Evolutionary conservation across 352 stramenopile species (phyloP), one percentile per base, ranked within the genome.

Genomic region (Salisapilia sapeloensis): DNA sequence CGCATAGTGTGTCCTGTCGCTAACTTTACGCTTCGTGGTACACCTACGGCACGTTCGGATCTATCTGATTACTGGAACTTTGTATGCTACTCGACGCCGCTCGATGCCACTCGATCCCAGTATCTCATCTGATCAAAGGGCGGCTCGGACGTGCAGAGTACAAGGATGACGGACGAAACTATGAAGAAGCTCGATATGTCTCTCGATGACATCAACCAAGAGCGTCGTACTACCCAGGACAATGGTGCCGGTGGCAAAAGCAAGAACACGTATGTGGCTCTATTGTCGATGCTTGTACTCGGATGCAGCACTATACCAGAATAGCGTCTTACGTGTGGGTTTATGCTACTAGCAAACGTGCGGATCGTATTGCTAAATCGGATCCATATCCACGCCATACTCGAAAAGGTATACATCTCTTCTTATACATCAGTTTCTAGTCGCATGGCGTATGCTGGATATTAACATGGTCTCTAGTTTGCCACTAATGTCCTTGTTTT

Each of bases 101-200:
- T n/a, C n/a, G n/a, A n/a, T n/a, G n/a, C n/a, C n/a, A n/a, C n/a
- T n/a, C n/a, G n/a, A n/a, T n/a, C n/a, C n/a, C n/a, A n/a, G n/a
- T n/a, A n/a, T n/a, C n/a, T n/a, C n/a, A n/a, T n/a, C n/a, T n/a
- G n/a, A n/a, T n/a, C n/a, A n/a, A n/a, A n/a, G n/a, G n/a, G n/a
- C n/a, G n/a, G n/a, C n/a, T n/a, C n/a, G n/a, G n/a, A n/a, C 35
- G 32, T 36, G 19, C 49, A 28, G 22, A 39, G 23, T 28, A 23
- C 22, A 26, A 17, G 11, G 30, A 34, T 33, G 35, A 47, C 44
- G 23, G 57, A 65, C 36, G 46, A 53, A 24, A 57, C 59, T 28
- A 58, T 74, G 48, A 78, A 81, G 50, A 77, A 75, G 48, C 53
- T 80, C 24, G 53, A 66, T 39, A 84, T 81, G 67, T 59, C 60